Evolutionary conservation across 108 stramenopile genomes (phyloP), one percentile per base, ranked within the genome.

Genomic region (Asterionellopsis glacialis): DNA sequence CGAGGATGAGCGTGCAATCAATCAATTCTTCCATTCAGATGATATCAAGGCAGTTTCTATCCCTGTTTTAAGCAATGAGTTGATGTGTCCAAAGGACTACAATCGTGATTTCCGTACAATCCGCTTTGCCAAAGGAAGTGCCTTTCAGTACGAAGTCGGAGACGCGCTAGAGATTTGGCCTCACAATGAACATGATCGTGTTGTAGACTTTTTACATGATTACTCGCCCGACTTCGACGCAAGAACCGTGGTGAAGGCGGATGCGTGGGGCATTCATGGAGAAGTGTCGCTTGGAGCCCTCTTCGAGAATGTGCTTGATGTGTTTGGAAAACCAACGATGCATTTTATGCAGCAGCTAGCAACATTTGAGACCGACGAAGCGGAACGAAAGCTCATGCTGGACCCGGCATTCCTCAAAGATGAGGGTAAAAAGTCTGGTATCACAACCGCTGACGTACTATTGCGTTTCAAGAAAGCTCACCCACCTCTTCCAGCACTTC

Each of bases 111-210:
- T 87, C 63, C 69, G 77, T 55, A 68, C 72, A 12, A 72, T 87
- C 60, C 77, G 69, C 21, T 64, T 85, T 23, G 73, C 74, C 55
- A 73, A 61, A 23, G 75, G 72, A 13, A 49, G 27, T 28, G 57
- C 41, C 1, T 38, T 87, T 66, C 53, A 50, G 41, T 87, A 83
- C 38, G 75, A 80, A 48, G 61, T 81, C 18, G 85, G 85, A n/a
- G 85, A 83, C 57, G 74, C 82, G 1, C 68, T 87, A 45, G 85
- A 83, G 41, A 83, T 87, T 25, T 87, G 79, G 66, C 79, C 79
- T 0, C 69, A 72, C 1, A 87, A 87, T 59, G 77, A 81, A 42
- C 58, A 44, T 16, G 52, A n/a, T 11, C 67, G 68, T 6, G 85
- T 87, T 22, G 54, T 57, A 12, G 65, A 67, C 11, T 87, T 83